Percentiles rank a stretch among this genome's conserved stretches.
Conservation (phyloP, 805 yeast genomes). For the Grigorovia jiainica region DNA sequence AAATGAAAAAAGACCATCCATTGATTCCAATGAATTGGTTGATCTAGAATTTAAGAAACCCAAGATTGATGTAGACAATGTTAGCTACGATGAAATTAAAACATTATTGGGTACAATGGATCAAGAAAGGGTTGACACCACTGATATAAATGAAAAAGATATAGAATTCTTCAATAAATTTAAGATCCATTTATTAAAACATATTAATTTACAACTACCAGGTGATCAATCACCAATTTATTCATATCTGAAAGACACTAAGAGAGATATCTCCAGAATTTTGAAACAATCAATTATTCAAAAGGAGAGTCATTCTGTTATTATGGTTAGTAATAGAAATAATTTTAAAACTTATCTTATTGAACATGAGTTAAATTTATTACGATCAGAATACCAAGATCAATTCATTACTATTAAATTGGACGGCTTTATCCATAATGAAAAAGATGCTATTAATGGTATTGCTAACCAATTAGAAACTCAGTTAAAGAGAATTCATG, state of each 20-base stretch:
- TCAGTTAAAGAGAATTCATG: conserved; percentile 29
- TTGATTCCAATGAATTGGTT: background rate
- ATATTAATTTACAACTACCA: conserved; percentile 16
- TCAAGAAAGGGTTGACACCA: background rate
- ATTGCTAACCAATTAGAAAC: conserved; percentile 76
- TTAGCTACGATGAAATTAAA: background rate
- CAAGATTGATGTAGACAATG: background rate
- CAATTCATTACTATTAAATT: conserved; percentile 55
- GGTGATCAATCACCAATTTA: conserved; percentile 13
- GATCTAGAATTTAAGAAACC: background rate
- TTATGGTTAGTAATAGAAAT: conserved; percentile 72
- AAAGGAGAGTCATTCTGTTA: conserved; percentile 71
- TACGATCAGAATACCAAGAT: conserved; percentile 33
- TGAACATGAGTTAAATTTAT: conserved; percentile 41
- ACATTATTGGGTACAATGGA: background rate
- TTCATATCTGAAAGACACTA: conserved; percentile 14
- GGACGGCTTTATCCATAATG: conserved; percentile 65
- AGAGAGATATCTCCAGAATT: conserved; percentile 43
- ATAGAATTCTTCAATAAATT: conserved; percentile 8
- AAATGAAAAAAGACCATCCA: background rate
- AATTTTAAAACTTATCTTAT: conserved; percentile 66
- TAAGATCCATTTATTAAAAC: conserved; percentile 15
- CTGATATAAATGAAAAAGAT: background rate
- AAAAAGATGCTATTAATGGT: conserved; percentile 69
- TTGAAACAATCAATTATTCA: conserved; percentile 55